Evolutionary conservation across 2,329 filamentous ascomycete genomes (phyloP).

Genomic region (Sporothrix humicola): DNA sequence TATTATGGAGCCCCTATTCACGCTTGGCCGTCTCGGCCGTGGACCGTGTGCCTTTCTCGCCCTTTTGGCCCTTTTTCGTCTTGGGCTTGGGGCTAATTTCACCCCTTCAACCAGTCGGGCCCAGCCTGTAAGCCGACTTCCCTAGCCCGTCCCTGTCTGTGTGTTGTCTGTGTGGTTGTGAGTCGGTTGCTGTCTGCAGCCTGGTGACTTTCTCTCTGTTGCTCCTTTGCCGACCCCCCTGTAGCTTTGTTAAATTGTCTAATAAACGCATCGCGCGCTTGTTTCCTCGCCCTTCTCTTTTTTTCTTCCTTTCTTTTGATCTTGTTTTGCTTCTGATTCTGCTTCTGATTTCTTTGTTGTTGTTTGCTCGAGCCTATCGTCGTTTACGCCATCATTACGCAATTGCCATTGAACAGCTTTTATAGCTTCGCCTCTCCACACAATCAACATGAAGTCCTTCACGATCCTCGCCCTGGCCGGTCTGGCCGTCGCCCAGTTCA

Average conservation of each 20-base stretch:
- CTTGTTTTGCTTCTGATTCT: not conserved
- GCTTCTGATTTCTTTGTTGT: not conserved
- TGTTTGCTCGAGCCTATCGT: not conserved
- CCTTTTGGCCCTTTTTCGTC: not conserved
- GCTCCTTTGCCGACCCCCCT: slow-evolving; percentile 10
- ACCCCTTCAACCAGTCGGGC: slow-evolving; percentile 6
- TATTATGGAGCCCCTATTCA: slow-evolving; percentile 13
- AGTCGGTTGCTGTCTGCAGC: slow-evolving; percentile 5
- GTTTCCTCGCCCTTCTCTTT: not conserved
- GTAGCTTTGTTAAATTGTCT: slow-evolving; percentile 23
- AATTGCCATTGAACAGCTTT: slow-evolving; percentile 5
- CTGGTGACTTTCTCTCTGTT: not conserved
- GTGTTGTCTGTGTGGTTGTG: too few species aligned
- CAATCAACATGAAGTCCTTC: slow-evolving; percentile 52
- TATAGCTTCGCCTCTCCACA: not conserved
- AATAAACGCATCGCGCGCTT: slow-evolving; percentile 24
- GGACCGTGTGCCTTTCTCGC: not conserved
- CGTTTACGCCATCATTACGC: slow-evolving; percentile 4
- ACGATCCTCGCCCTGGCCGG: slow-evolving; percentile 54
- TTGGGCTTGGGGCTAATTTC: slow-evolving; percentile 22
- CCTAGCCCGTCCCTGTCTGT: not conserved
- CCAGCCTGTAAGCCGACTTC: slow-evolving; percentile 28
- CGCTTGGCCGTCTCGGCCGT: not conserved
- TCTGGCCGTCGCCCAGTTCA: slow-evolving; percentile 58
- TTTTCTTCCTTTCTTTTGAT: not conserved